Evolutionary conservation across 495 filamentous ascomycete species (phyloP), one percentile per base, ranked within the genome.

Genomic region (Acidomyces sp.): DNA sequence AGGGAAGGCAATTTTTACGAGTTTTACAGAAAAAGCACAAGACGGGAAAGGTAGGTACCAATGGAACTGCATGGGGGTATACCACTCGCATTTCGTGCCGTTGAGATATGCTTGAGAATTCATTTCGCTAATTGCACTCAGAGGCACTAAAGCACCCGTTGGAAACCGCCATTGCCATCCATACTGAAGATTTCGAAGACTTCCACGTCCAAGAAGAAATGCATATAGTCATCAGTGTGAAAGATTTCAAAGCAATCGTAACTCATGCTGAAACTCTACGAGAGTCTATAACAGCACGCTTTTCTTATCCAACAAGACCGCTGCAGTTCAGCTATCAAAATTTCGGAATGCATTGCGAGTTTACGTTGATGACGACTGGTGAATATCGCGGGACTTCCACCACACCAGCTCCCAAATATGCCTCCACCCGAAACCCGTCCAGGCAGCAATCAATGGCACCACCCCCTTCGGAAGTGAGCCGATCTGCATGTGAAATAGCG

Each of bases 351-450:
- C 61, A 71, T 33, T 82, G 80, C 44, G 83, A 94, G 39, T 95
- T 92, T 54, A 88, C 88, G 12, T 60, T 97, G 31, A 95, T 94
- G 87, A 97, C 90, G 7, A 74, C 81, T 22, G 85, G 86, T n/a
- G 83, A 92, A 42, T 71, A 71, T 46, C 64, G 67, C 22, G 63
- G 41, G 3, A 59, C 57, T 9, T 55, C 61, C 23, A 61, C 39
- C 1, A 39, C 43, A 6, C 37, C 33, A 23, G 33, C 46, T 18
- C 26, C 48, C 4, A 25, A 52, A n/a, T 52, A 42, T 33, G 22
- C 45, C 20, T 32, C 45, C 24, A 43, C 38, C 34, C 39, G 55
- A 17, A 27, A 41, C 7, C 35, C 40, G 5, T 52, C 54, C 1
- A 51, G 45, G 27, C 51, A 53, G 52, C 52, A 51, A 18, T 33